Evolutionary conservation across 2,329 filamentous ascomycete genomes (phyloP).

Genomic region (Byssothecium circinans): DNA sequence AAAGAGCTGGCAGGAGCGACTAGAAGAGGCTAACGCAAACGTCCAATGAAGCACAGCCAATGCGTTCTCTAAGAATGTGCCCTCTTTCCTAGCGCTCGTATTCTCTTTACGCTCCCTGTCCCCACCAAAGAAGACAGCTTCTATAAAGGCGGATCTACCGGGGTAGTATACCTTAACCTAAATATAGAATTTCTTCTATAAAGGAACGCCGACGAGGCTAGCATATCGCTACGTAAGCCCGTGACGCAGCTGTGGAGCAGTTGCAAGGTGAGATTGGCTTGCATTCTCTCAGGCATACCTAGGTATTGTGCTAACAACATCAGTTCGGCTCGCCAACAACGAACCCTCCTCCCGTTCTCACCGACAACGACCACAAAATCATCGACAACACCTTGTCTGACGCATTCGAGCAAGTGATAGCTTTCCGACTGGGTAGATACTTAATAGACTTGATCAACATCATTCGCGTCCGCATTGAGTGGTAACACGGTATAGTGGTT

Average conservation of each 20-base stretch:
- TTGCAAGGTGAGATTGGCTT: constrained; percentile 13
- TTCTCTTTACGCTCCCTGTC: constrained; percentile 13
- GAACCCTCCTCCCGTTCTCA: constrained; percentile 11
- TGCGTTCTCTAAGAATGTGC: constrained; percentile 6
- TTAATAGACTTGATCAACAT: too few species aligned
- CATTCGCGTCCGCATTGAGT: too few species aligned
- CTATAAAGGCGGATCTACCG: constrained; percentile 14
- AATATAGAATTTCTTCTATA: constrained; percentile 14
- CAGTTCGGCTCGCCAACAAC: constrained; percentile 7
- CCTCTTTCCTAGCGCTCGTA: constrained; percentile 6
- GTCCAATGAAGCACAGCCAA: constrained; percentile 7
- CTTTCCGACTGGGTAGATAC: too few species aligned
- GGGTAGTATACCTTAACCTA: constrained; percentile 11
- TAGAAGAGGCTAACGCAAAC: constrained; percentile 5
- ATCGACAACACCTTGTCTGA: constrained; percentile 17
- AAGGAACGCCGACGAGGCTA: constrained; percentile 8
- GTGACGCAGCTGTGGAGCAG: constrained; percentile 14
- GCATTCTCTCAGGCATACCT: constrained; percentile 3
- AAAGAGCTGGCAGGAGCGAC: constrained; percentile 1
- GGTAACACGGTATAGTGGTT: too few species aligned
- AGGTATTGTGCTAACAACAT: constrained; percentile 13
- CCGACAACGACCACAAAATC: constrained; percentile 12
- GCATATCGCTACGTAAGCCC: constrained; percentile 12
- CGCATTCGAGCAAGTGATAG: constrained; percentile 14
- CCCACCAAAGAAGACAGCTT: constrained; percentile 11